Base-by-base conservation (phyloP, 345 rosid species). In the Noccaea bulbosa region DNA sequence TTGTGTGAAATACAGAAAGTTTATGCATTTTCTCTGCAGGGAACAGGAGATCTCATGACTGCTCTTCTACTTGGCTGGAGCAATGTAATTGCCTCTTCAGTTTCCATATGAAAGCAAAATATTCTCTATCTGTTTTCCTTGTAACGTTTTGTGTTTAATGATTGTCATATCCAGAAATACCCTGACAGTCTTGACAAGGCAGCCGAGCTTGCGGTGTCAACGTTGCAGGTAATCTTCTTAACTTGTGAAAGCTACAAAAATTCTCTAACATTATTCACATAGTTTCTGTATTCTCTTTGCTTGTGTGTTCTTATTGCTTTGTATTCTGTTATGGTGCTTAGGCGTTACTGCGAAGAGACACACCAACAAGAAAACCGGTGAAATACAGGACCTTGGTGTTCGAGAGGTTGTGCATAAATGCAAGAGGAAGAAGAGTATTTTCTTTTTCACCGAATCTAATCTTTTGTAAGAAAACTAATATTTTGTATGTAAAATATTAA, bases 61-160 rank as follows among this genome's bases (percentile, higher is more conserved):
- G 96, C 99, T 70, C 96, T 94, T 62, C 83, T 94, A 39, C 99
- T 94, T 53, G 99, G 99, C 75, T 91, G 99, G 99, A 94, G 98
- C 80, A 94, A 94, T 76, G 99, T 94, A 88, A 82, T 71, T 71
- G 65, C 62, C 41, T 61, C 58, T 77, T 39, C 8, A 17, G 4
- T 30, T 32, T 62, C 46, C 40, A 34, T 39, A 12, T 74, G 48
- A 27, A 15, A 77, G 16, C 11, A 32, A 7, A 33, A 49, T 55
- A 43, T n/a, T 40, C 40, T 65, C 30, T 65, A 34, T 56, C 34
- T 3, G 1, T 43, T 48, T 55, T 33, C 20, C 27, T 20, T 20
- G 39, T 41, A 41, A 41, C 2, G 7, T 6, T 38, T 0, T 73
- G 17, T 57, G 0, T 56, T 10, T 5, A 32, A 43, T 69, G 16